Percentiles rank a stretch among this genome's conserved stretches.
These are phyloP conservation scores for Dendrobium catenatum DNA, from an alignment of 106 monocot genomes.

Conservation along the genomic window DNA sequence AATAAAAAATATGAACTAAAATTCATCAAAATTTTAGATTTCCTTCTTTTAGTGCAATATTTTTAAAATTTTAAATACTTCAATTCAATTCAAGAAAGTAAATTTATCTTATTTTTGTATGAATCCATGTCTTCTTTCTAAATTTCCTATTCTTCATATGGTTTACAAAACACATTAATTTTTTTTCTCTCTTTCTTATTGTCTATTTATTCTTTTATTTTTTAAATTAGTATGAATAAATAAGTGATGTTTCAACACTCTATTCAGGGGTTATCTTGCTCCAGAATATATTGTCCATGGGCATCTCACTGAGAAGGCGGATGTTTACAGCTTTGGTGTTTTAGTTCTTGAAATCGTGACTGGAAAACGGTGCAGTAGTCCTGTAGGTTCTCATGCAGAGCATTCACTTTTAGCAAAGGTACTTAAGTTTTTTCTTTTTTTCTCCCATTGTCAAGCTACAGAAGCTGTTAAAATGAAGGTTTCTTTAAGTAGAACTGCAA, in stretches of 20 bases:
- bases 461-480: not conserved
- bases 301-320: constrained; percentile 55
- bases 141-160: too few species aligned
- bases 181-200: too few species aligned
- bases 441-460: not conserved
- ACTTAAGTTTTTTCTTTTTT: not conserved
- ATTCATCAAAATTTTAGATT: too few species aligned
- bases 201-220: too few species aligned
- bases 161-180: too few species aligned
- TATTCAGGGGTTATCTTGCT: constrained; percentile 63
- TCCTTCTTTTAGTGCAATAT: too few species aligned
- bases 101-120: too few species aligned
- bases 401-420: constrained; percentile 34
- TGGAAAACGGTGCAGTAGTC: constrained; percentile 41
- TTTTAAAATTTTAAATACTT: too few species aligned
- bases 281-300: constrained; percentile 55
- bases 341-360: constrained; percentile 47
- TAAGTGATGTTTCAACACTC: constrained; percentile 23
- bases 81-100: too few species aligned
- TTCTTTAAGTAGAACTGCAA: not conserved
- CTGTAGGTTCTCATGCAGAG: constrained; percentile 28
- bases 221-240: not conserved
- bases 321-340: constrained; percentile 60
- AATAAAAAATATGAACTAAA: too few species aligned
- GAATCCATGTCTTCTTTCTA: too few species aligned